These are phyloP conservation scores for Pinus albicaulis DNA, from an alignment of 75 land plant genomes.

Conservation along the genomic window DNA sequence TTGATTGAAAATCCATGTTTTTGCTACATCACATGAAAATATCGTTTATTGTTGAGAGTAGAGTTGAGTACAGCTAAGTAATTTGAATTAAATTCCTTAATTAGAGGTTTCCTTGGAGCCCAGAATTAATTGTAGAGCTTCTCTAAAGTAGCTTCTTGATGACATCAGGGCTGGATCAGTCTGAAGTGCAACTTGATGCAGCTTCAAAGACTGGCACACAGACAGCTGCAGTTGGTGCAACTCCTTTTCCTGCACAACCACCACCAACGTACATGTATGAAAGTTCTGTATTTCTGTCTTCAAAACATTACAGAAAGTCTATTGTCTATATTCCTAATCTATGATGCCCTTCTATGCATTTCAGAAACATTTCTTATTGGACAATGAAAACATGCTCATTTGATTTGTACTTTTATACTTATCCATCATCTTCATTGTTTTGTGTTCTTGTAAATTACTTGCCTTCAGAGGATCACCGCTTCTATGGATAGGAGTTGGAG, in stretches of 20 bases:
- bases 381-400: not conserved
- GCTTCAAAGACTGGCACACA: constrained; percentile 21
- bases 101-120: not conserved
- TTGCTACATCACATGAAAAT: too few relatives aligned
- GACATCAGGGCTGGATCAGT: not conserved
- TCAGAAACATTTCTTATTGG: not conserved
- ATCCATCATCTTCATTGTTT: not conserved
- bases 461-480: constrained; percentile 86
- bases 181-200: not conserved
- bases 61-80: not conserved
- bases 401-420: constrained; percentile 4
- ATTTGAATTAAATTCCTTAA: not conserved
- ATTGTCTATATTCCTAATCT: constrained; percentile 1
- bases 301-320: not conserved
- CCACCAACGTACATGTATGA: constrained; percentile 46
- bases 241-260: constrained; percentile 26
- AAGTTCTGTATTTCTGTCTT: not conserved
- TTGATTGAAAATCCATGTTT: not conserved
- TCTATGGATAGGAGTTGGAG: constrained; percentile 91
- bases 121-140: not conserved
- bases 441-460: not conserved
- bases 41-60: not conserved
- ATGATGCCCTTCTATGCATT: not conserved
- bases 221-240: constrained; percentile 45
- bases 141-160: constrained; percentile 7